Evolutionary conservation across 768 basidiomycete genomes (phyloP).

Genomic region (Phylloporus sp.): DNA sequence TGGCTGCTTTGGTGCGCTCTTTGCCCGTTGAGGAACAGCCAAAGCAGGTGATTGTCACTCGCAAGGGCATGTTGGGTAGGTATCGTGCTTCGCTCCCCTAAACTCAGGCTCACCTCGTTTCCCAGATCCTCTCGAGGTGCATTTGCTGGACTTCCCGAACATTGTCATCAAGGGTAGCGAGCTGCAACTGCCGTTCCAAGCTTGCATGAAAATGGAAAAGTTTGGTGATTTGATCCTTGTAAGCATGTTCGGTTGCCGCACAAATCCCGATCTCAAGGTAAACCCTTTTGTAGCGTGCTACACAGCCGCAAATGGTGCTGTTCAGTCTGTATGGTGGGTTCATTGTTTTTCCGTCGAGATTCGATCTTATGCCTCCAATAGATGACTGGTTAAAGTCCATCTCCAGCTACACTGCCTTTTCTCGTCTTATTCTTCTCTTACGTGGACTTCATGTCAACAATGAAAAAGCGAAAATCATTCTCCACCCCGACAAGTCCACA

Average conservation of each 20-base stretch:
- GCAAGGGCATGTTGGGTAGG: conserved; percentile 98
- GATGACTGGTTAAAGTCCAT: conserved; percentile 99
- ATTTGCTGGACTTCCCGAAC: conserved; percentile 99
- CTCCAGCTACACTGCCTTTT: conserved; percentile 98
- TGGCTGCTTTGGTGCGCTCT: conserved; percentile 94
- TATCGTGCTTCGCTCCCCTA: neutral
- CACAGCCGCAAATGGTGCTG: conserved; percentile 98
- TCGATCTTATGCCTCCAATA: conserved; percentile 23
- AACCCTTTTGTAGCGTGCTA: conserved; percentile 62
- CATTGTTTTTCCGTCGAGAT: neutral
- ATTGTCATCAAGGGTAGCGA: conserved; percentile 99
- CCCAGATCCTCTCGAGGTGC: conserved; percentile 90
- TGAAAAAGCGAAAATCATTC: conserved; percentile 97
- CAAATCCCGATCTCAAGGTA: neutral
- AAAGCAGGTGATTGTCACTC: conserved; percentile 98
- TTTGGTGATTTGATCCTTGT: conserved; percentile 96
- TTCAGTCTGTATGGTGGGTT: conserved; percentile 87
- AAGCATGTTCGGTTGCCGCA: conserved; percentile 14
- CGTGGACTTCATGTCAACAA: conserved; percentile 99
- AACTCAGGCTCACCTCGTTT: conserved; percentile 4
- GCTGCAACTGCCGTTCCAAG: conserved; percentile 97
- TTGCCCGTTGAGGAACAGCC: conserved; percentile 99
- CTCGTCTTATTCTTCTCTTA: conserved; percentile 91
- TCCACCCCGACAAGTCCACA: conserved; percentile 95
- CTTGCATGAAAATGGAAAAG: conserved; percentile 99